Evolutionary conservation across 768 basidiomycete species (phyloP).

Genomic region (Kwoniella bestiolae): DNA sequence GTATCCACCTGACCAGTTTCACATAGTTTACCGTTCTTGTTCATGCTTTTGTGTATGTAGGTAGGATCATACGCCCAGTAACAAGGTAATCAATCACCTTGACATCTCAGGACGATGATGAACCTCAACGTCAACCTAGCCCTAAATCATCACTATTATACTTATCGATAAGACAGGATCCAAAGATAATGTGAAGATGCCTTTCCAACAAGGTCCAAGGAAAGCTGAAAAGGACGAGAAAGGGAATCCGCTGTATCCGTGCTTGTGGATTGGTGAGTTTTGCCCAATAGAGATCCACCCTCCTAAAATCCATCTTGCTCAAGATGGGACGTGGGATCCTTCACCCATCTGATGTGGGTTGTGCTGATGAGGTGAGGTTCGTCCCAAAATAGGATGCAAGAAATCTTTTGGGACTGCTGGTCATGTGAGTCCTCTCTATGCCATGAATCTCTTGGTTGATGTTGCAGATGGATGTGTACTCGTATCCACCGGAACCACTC

Average conservation of each 20-base stretch:
- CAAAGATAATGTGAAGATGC: constrained; percentile 12
- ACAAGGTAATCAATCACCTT: not conserved
- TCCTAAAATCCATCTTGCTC: not conserved
- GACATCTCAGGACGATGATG: no score
- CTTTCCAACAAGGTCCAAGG: constrained; percentile 34
- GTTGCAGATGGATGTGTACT: not conserved
- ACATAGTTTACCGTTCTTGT: no score
- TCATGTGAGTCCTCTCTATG: constrained; percentile 38
- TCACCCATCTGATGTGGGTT: no score
- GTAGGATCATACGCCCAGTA: not conserved
- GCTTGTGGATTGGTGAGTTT: constrained; percentile 37
- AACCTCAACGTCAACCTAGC: not conserved
- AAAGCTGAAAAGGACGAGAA: constrained; percentile 34
- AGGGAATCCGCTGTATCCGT: constrained; percentile 26
- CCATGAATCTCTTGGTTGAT: no score
- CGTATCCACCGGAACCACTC: not conserved
- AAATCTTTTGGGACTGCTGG: constrained; percentile 45
- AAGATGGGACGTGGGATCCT: not conserved
- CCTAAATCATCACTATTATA: no score
- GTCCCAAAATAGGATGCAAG: constrained; percentile 37
- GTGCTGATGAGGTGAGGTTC: not conserved
- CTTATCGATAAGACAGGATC: not conserved
- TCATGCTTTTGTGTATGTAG: not conserved
- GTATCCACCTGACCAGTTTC: not conserved
- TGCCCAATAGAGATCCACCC: not conserved